phyloP scores from a whole-genome alignment of 2,329 filamentous ascomycete species.

The Xylaria sp. region DNA sequence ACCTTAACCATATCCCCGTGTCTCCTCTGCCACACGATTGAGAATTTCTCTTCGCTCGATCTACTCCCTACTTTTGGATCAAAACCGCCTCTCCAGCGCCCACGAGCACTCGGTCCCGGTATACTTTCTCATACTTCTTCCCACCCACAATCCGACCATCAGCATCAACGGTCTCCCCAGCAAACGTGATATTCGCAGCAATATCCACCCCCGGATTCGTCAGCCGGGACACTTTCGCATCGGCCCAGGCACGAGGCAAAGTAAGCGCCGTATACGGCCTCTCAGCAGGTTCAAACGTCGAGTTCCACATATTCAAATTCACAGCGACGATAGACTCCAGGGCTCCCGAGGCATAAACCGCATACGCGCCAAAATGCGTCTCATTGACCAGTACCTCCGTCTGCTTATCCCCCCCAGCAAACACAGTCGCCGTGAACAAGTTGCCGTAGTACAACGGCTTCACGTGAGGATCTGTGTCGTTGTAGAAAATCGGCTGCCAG shows the following conservation, averaged over 20 bases:
- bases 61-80: conserved; percentile 7
- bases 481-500: conserved; percentile 13
- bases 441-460: conserved; percentile 15
- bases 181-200: conserved; percentile 6
- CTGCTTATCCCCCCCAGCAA: conserved; percentile 14
- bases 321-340: conserved; percentile 9
- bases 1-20: no score
- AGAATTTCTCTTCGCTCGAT: no score
- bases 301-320: conserved; percentile 14
- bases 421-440: conserved; percentile 3
- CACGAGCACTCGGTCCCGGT: neutral
- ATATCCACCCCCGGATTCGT: conserved; percentile 12
- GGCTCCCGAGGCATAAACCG: neutral
- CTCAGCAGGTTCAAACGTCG: neutral
- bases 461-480: conserved; percentile 8
- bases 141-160: conserved; percentile 2
- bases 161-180: neutral
- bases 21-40: no score
- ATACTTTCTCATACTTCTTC: neutral
- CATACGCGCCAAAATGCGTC: conserved; percentile 13
- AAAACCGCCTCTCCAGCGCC: conserved; percentile 10
- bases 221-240: neutral
- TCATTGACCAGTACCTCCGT: conserved; percentile 16
- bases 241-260: neutral
- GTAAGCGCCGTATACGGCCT: conserved; percentile 5